phyloP scores from a whole-genome alignment of 2,329 filamentous ascomycete genomes.

The Arthrobotrys megalospora region DNA sequence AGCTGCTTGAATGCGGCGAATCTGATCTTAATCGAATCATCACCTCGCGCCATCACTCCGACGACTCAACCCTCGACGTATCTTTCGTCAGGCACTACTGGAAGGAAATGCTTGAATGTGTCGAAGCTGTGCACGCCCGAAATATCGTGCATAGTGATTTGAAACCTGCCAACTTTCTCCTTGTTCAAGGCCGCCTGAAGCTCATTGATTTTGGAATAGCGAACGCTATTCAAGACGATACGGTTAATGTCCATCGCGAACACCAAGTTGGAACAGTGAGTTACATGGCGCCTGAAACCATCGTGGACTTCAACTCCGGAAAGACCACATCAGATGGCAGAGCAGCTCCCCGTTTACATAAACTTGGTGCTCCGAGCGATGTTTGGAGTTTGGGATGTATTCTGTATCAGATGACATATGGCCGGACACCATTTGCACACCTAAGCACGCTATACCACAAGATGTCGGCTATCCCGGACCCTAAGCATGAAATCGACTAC shows the following conservation, averaged over 20 bases:
- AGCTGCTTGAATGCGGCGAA: constrained; percentile 98
- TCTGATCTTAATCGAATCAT: constrained; percentile 91
- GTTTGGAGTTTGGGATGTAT: constrained; percentile 98
- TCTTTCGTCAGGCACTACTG: constrained; percentile 97
- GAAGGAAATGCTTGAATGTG: constrained; percentile 99
- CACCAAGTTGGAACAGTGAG: constrained; percentile 96
- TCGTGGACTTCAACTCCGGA: constrained; percentile 84
- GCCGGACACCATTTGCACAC: constrained; percentile 93
- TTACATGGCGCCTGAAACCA: constrained; percentile 97
- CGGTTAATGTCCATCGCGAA: constrained; percentile 96
- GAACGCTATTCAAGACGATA: constrained; percentile 96
- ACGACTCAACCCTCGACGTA: constrained; percentile 83
- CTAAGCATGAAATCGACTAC: constrained; percentile 80
- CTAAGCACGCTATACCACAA: constrained; percentile 88
- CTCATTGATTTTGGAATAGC: constrained; percentile 99
- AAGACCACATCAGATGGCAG: constrained; percentile 69
- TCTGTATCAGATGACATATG: constrained; percentile 97
- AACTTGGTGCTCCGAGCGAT: constrained; percentile 94
- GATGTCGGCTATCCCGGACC: constrained; percentile 89
- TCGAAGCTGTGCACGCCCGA: constrained; percentile 86
- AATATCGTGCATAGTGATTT: constrained; percentile 97
- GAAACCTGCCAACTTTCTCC: constrained; percentile 96
- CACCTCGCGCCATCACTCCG: constrained; percentile 78
- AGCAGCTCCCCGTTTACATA: constrained; percentile 76
- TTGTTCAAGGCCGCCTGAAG: constrained; percentile 90